Conservation (phyloP, 768 basidiomycete species). For the Panellus pusillus region DNA sequence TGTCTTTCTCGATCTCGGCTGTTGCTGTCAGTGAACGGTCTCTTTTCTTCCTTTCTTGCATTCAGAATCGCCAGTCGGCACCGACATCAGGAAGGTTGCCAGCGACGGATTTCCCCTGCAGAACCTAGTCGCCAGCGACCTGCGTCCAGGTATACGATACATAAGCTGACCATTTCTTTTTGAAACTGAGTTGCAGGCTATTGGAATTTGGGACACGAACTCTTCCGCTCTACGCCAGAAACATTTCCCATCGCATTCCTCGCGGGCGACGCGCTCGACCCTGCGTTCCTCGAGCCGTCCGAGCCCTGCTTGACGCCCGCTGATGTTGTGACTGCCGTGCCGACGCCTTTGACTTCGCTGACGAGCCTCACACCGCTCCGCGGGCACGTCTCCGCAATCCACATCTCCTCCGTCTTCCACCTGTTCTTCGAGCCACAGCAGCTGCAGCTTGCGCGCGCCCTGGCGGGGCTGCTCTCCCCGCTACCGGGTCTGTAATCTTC, state of each 20-base stretch:
- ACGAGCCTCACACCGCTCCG: conserved; percentile 44
- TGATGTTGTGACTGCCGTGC: conserved; percentile 20
- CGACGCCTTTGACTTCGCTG: conserved; percentile 31
- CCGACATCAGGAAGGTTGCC: conserved; percentile 38
- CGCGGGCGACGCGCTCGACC: conserved; percentile 53
- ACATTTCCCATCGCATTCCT: conserved; percentile 58
- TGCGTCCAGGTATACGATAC: conserved; percentile 27
- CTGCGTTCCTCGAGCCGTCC: conserved; percentile 38
- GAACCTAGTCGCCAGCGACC: conserved; percentile 37
- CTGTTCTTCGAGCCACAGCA: conserved; percentile 36
- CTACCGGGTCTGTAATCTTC: conserved; percentile 33
- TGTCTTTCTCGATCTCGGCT: conserved; percentile 42
- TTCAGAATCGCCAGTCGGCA: conserved; percentile 32
- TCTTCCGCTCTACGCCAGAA: conserved; percentile 53
- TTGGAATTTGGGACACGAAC: conserved; percentile 61
- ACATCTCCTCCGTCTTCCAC: conserved; percentile 38
- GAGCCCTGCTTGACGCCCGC: conserved; percentile 22
- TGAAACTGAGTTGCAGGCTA: conserved; percentile 37
- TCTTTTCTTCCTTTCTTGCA: not conserved
- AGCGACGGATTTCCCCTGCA: conserved; percentile 39
- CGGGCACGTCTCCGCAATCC: conserved; percentile 50
- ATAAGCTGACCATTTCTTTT: conserved; percentile 20
- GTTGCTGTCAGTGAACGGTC: conserved; percentile 35
- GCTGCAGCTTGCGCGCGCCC: conserved; percentile 27
- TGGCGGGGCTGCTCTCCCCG: conserved; percentile 35